These are phyloP conservation scores for Peniophora sp. DNA, from an alignment of 1,284 basidiomycete species.

Conservation along the genomic window DNA sequence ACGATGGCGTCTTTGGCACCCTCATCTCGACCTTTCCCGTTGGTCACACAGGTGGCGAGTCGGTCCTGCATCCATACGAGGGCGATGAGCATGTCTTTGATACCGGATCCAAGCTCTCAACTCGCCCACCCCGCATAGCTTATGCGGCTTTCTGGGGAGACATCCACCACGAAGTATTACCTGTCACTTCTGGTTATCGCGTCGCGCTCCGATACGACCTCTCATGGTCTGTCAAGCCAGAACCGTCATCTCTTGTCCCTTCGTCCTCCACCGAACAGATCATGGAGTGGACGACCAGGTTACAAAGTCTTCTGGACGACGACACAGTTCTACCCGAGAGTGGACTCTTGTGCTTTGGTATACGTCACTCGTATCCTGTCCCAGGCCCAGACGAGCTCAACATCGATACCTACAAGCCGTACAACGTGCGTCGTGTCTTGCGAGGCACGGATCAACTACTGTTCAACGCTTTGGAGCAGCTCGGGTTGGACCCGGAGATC, in stretches of 20 bases:
- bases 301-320: slow-evolving; percentile 17
- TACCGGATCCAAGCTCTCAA: slow-evolving; percentile 15
- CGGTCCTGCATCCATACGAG: slow-evolving; percentile 24
- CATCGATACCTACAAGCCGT: neutral
- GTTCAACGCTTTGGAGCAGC: neutral
- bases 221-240: slow-evolving; percentile 14
- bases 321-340: slow-evolving; percentile 20
- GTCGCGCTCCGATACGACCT: slow-evolving; percentile 34
- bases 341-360: slow-evolving; percentile 25
- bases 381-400: neutral
- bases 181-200: slow-evolving; percentile 29
- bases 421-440: neutral
- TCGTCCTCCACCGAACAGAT: neutral
- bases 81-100: slow-evolving; percentile 26
- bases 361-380: slow-evolving; percentile 22
- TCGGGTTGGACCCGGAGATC: neutral
- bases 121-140: slow-evolving; percentile 12
- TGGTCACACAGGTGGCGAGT: slow-evolving; percentile 29
- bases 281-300: slow-evolving; percentile 8
- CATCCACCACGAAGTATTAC: slow-evolving; percentile 33
- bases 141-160: slow-evolving; percentile 35
- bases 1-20: slow-evolving; percentile 35
- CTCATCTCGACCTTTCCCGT: slow-evolving; percentile 36
- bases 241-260: neutral
- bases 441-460: neutral